A percentile compares a stretch with the other conserved stretches of the same genome.
phyloP scores from a whole-genome alignment of 805 yeast genomes.

The Millerozyma acaciae region DNA sequence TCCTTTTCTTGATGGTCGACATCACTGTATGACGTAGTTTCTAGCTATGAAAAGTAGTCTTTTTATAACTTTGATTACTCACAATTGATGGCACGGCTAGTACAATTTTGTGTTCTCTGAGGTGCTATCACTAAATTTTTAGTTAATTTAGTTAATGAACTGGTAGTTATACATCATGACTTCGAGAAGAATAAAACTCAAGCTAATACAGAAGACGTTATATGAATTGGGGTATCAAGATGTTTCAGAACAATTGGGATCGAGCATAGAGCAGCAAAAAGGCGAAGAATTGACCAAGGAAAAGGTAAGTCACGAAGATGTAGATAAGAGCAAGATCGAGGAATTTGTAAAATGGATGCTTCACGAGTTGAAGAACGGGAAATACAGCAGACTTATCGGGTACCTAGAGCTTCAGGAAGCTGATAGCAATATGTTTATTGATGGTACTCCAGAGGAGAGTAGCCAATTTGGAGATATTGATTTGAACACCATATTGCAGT shows the following conservation, averaged over 20 bases:
- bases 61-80: neutral
- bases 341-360: constrained; percentile 15
- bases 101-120: no score
- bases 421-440: constrained; percentile 7
- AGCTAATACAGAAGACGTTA: constrained; percentile 27
- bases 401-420: constrained; percentile 9
- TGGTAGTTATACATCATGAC: constrained; percentile 10
- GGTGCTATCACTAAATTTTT: no score
- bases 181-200: constrained; percentile 24
- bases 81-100: neutral
- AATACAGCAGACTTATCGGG: constrained; percentile 12
- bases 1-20: constrained; percentile 16
- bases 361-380: constrained; percentile 11
- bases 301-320: no score
- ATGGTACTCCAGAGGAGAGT: constrained; percentile 3
- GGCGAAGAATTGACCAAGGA: no score
- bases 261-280: no score
- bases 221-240: constrained; percentile 27
- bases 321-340: constrained; percentile 1
- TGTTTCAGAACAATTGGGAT: constrained; percentile 20
- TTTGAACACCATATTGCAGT: constrained; percentile 4
- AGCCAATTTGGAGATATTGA: constrained; percentile 2
- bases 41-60: neutral
- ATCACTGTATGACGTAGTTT: neutral
- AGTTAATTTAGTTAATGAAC: no score